Percentiles rank a stretch among this genome's conserved stretches.
Evolutionary conservation across 257 asterid species (phyloP).

Genomic region (Jacaranda copaia): DNA sequence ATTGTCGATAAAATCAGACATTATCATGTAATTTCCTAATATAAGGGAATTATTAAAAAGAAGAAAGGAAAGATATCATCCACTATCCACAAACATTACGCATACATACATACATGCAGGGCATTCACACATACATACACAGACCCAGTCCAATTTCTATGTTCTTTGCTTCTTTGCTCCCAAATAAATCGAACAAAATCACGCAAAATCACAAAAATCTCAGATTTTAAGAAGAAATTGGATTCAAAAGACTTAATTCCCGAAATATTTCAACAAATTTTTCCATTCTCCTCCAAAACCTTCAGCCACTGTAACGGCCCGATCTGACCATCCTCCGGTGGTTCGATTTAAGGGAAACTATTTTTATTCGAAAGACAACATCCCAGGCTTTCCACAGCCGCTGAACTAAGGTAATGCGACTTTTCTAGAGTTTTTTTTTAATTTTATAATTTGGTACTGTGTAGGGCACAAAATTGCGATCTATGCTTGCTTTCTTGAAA

Average conservation of each 20-base stretch:
- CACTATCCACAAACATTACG: background rate
- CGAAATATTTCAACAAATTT: background rate
- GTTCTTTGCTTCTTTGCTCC: conserved; percentile 11
- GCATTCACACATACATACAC: background rate
- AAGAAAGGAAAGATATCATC: too few relatives aligned
- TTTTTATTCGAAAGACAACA: conserved; percentile 1
- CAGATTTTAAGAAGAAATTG: conserved; percentile 12
- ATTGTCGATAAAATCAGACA: too few relatives aligned
- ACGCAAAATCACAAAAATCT: conserved; percentile 33
- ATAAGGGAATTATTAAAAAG: too few relatives aligned
- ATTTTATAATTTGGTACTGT: conserved; percentile 23
- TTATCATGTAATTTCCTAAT: too few relatives aligned
- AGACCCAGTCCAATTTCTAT: conserved; percentile 9
- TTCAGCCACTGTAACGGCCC: conserved; percentile 34
- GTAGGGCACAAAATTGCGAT: conserved; percentile 36
- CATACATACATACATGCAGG: background rate
- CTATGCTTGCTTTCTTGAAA: conserved; percentile 19
- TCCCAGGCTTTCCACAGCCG: conserved; percentile 22
- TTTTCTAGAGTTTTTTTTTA: conserved; percentile 16
- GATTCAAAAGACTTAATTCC: background rate
- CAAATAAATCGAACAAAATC: conserved; percentile 36
- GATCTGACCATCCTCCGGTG: conserved; percentile 42
- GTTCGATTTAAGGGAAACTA: background rate
- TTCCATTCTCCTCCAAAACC: conserved; percentile 7
- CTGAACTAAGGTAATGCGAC: conserved; percentile 41